phyloP scores from a whole-genome alignment of 140 eudicot genomes.

The Ambrosia hybrid region DNA sequence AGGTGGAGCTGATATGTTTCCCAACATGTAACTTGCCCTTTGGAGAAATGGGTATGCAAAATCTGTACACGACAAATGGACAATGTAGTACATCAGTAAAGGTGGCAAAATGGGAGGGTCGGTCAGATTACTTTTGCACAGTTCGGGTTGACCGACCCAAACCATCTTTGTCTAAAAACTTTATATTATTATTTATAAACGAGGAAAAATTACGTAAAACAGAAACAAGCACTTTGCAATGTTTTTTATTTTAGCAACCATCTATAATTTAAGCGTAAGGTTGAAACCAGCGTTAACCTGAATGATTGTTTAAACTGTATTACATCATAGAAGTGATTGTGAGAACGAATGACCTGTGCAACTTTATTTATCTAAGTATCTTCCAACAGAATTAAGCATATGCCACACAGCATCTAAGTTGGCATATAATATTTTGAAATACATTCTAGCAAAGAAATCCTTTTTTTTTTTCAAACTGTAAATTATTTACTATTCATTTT shows the following conservation, averaged over 20 bases:
- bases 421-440: neutral
- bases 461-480: neutral
- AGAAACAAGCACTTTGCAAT: too few species aligned
- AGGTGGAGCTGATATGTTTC: constrained; percentile 66
- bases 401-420: neutral
- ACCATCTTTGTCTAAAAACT: neutral
- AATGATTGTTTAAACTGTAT: neutral
- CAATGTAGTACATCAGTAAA: neutral
- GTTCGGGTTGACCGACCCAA: neutral
- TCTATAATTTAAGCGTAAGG: too few species aligned
- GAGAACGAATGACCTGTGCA: neutral
- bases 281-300: too few species aligned
- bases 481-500: neutral
- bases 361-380: neutral
- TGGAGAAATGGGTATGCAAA: constrained; percentile 54
- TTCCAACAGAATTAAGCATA: too few species aligned
- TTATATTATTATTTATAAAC: neutral
- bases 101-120: neutral
- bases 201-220: too few species aligned
- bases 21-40: constrained; percentile 67
- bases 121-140: neutral
- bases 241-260: too few species aligned
- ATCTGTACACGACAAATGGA: constrained; percentile 42
- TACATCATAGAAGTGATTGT: neutral
- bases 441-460: neutral